Evolutionary conservation across 805 yeast species (phyloP).

Genomic region (Candida lessepsii): DNA sequence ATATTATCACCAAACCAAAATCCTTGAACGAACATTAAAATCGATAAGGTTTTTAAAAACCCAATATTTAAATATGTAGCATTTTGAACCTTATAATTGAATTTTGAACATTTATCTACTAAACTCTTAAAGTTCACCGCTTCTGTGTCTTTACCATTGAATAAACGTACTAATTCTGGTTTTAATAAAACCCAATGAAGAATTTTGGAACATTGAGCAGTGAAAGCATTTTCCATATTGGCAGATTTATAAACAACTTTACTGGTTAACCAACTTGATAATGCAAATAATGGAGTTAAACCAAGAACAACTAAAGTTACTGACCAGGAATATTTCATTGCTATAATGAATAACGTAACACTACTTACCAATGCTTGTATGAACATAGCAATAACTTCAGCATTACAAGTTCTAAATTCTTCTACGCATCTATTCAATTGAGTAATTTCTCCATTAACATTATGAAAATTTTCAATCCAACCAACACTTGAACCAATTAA

Average conservation of each 20-base stretch:
- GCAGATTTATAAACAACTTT: conserved; percentile 49
- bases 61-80: conserved; percentile 57
- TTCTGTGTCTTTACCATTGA: conserved; percentile 59
- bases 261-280: conserved; percentile 51
- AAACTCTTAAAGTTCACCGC: conserved; percentile 37
- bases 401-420: conserved; percentile 64
- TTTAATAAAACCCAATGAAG: conserved; percentile 70
- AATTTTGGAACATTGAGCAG: conserved; percentile 56
- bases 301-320: conserved; percentile 77
- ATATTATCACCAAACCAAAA: conserved; percentile 86
- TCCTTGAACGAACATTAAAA: conserved; percentile 84
- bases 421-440: conserved; percentile 73
- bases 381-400: conserved; percentile 63
- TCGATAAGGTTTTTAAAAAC: conserved; percentile 51
- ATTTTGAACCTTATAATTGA: conserved; percentile 45
- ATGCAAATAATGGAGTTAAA: conserved; percentile 64
- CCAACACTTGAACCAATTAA: conserved; percentile 41
- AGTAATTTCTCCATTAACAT: conserved; percentile 60
- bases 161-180: conserved; percentile 58
- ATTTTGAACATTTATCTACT: conserved; percentile 33
- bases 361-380: conserved; percentile 54
- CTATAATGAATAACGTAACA: conserved; percentile 54
- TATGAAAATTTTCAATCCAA: conserved; percentile 64
- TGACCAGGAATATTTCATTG: conserved; percentile 82
- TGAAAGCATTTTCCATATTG: conserved; percentile 52